Evolutionary conservation across 208 protist genomes (phyloP).

Genomic region (Porcisia hertigi): DNA sequence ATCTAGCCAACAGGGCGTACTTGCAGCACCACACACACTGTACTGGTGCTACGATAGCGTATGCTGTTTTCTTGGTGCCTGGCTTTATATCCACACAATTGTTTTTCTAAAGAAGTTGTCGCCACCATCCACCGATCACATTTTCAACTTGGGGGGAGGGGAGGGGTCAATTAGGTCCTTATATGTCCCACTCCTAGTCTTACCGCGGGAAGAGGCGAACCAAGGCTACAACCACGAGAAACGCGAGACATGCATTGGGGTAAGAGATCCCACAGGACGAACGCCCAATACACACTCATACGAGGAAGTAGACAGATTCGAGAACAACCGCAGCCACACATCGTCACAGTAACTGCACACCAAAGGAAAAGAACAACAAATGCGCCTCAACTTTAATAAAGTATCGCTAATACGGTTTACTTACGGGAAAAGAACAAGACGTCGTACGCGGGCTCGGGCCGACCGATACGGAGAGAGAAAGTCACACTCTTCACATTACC

Average conservation of each 20-base stretch:
- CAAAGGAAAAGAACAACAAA: neutral
- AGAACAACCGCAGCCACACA: too few relatives aligned
- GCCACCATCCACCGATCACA: neutral
- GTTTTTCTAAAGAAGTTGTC: neutral
- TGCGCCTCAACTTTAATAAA: neutral
- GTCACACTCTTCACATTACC: too few relatives aligned
- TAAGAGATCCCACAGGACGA: neutral
- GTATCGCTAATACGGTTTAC: neutral
- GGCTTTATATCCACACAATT: neutral
- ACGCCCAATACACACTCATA: neutral
- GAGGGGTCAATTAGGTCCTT: neutral
- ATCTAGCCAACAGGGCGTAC: too few relatives aligned
- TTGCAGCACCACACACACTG: too few relatives aligned
- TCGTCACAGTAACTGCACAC: neutral
- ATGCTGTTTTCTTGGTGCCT: too few relatives aligned
- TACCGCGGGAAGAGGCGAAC: neutral
- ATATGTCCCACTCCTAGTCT: neutral
- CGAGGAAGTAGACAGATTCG: neutral
- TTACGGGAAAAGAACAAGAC: neutral
- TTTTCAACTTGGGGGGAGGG: neutral
- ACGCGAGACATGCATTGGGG: neutral
- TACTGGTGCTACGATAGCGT: too few relatives aligned
- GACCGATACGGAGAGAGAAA: neutral
- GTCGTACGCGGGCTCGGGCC: neutral
- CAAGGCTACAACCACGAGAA: neutral